phyloP scores from a whole-genome alignment of 2,329 filamentous ascomycete genomes.

The Dryadomyces quercivorus region DNA sequence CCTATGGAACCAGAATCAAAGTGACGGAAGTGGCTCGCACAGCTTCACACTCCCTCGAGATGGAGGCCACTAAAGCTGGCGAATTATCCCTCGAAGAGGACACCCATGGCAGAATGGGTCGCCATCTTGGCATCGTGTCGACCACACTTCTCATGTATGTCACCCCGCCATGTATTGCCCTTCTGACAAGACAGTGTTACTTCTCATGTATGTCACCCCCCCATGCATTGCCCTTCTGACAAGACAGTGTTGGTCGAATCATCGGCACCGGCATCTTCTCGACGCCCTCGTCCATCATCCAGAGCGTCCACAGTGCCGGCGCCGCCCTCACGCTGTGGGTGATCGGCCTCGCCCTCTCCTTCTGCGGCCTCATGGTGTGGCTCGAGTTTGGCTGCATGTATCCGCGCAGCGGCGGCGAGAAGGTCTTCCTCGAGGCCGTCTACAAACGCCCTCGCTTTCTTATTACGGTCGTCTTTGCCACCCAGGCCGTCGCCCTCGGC shows the following conservation, averaged over 20 bases:
- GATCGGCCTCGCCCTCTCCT: conserved; percentile 33
- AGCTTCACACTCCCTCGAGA: background rate
- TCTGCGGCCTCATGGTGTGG: conserved; percentile 47
- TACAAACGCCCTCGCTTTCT: conserved; percentile 47
- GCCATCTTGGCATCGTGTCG: conserved; percentile 11
- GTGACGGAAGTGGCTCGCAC: too few species aligned
- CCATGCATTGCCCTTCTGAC: too few species aligned
- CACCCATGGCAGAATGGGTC: conserved; percentile 8
- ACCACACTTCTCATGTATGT: conserved; percentile 13
- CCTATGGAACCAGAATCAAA: too few species aligned
- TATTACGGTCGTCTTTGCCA: conserved; percentile 44
- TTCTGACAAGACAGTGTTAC: too few species aligned
- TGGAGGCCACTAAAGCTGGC: conserved; percentile 6
- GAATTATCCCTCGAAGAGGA: conserved; percentile 10
- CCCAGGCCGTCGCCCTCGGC: conserved; percentile 16
- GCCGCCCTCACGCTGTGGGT: conserved; percentile 26
- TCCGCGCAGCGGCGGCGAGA: conserved; percentile 50
- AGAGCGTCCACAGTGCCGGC: conserved; percentile 38
- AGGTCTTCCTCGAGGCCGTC: conserved; percentile 54
- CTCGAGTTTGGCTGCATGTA: conserved; percentile 52
- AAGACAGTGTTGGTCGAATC: conserved; percentile 14
- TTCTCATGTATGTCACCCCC: too few species aligned
- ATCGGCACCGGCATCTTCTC: conserved; percentile 33
- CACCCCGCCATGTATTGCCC: too few species aligned
- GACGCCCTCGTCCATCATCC: conserved; percentile 39